Evolutionary conservation across 2,329 filamentous ascomycete species (phyloP).

Genomic region (Colletotrichum truncatum): DNA sequence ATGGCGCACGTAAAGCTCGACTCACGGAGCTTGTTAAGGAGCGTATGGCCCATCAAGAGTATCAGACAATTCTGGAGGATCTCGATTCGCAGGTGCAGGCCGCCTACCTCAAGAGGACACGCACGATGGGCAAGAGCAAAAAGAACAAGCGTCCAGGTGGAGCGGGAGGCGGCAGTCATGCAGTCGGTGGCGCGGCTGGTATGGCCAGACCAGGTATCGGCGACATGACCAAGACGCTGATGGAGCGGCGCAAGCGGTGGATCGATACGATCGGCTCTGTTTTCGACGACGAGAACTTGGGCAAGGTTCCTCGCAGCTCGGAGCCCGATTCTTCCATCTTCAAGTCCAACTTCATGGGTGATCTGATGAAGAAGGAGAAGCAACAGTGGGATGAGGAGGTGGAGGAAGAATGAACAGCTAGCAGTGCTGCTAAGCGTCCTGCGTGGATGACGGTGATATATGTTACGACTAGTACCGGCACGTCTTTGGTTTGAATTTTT

Average conservation of each 20-base stretch:
- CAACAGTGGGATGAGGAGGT: slow-evolving; percentile 85
- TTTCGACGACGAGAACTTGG: slow-evolving; percentile 83
- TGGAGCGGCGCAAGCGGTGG: slow-evolving; percentile 92
- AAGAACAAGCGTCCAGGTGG: slow-evolving; percentile 86
- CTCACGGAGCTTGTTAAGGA: slow-evolving; percentile 89
- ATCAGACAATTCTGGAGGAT: slow-evolving; percentile 95
- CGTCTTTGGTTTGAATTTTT: not conserved
- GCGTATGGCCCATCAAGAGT: slow-evolving; percentile 95
- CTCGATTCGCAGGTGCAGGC: slow-evolving; percentile 94
- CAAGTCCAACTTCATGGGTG: slow-evolving; percentile 75
- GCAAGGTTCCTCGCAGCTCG: slow-evolving; percentile 72
- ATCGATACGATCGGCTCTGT: slow-evolving; percentile 90
- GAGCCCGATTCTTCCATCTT: slow-evolving; percentile 79
- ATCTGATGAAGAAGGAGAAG: slow-evolving; percentile 78
- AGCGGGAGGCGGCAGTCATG: slow-evolving; percentile 75
- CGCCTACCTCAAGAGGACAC: slow-evolving; percentile 94
- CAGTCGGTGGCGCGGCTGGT: slow-evolving; percentile 63
- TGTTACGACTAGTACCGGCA: slow-evolving; percentile 12
- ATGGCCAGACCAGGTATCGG: slow-evolving; percentile 84
- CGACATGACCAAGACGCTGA: slow-evolving; percentile 88
- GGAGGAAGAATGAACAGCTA: slow-evolving; percentile 64
- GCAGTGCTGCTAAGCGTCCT: not conserved
- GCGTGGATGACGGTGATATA: not conserved
- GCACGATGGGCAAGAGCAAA: slow-evolving; percentile 93
- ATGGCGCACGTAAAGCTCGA: slow-evolving; percentile 89